Percentiles rank a stretch among this genome's conserved stretches.
phyloP scores from a whole-genome alignment of 1,139 yeast genomes.

The Saccharomyces hybrid region DNA sequence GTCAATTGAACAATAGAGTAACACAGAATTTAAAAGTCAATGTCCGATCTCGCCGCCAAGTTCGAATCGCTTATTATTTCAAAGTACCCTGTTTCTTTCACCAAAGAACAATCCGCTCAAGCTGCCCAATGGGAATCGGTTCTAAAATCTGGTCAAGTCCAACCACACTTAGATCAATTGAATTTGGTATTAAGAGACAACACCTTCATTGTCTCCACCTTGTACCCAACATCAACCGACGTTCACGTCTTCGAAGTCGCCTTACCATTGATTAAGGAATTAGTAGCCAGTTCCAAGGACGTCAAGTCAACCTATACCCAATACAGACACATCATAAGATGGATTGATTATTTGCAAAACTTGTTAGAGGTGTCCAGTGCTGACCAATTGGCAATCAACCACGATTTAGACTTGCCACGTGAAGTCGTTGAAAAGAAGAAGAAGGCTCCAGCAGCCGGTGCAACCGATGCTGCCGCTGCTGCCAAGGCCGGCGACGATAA shows the following conservation, averaged over 20 bases:
- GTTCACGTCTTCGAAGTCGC: conserved; percentile 58
- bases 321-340: conserved; percentile 81
- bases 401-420: conserved; percentile 58
- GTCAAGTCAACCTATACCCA: conserved; percentile 36
- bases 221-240: conserved; percentile 58
- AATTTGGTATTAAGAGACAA: conserved; percentile 62
- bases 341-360: conserved; percentile 83
- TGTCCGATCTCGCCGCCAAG: conserved; percentile 40
- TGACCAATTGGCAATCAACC: conserved; percentile 49
- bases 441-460: conserved; percentile 26
- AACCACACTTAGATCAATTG: conserved; percentile 50
- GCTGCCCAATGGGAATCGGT: conserved; percentile 76
- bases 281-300: conserved; percentile 38
- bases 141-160: conserved; percentile 46
- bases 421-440: conserved; percentile 58
- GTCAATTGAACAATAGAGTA: not conserved
- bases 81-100: conserved; percentile 29
- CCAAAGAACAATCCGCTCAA: conserved; percentile 55
- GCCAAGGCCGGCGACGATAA: conserved; percentile 23
- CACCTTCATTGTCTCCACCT: conserved; percentile 62
- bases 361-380: conserved; percentile 46
- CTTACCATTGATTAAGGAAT: conserved; percentile 49
- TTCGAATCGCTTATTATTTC: conserved; percentile 39
- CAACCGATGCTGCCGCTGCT: not conserved
- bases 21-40: conserved; percentile 11